A percentile compares a stretch with the other conserved stretches of the same genome.
phyloP scores from a whole-genome alignment of 495 filamentous ascomycete species.

The Talaromyces wortmannii region DNA sequence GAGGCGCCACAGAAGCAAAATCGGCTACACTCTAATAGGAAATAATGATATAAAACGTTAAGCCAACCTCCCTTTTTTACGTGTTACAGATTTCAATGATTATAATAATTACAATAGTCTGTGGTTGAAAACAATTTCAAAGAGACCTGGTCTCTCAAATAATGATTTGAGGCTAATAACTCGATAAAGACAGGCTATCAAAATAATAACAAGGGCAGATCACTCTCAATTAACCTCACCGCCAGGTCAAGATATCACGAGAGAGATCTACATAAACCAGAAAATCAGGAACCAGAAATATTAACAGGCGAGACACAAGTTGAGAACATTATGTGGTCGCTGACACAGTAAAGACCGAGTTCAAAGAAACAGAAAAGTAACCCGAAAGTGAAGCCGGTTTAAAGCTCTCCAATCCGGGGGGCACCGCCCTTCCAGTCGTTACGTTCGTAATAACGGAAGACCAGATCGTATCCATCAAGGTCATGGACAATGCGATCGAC shows the following conservation, averaged over 20 bases:
- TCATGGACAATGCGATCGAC: conserved; percentile 96
- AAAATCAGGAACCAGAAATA: neutral
- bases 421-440: conserved; percentile 81
- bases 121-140: too few species aligned
- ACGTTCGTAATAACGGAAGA: conserved; percentile 95
- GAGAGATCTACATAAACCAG: neutral
- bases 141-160: too few species aligned
- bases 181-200: neutral
- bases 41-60: neutral
- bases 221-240: neutral
- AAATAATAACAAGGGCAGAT: conserved; percentile 3
- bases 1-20: neutral
- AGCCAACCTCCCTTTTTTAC: too few species aligned
- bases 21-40: neutral
- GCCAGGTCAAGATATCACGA: neutral
- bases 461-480: conserved; percentile 92
- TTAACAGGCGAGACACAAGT: neutral
- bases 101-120: too few species aligned
- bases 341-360: neutral
- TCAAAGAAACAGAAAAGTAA: neutral
- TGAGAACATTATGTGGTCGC: neutral
- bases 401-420: conserved; percentile 61
- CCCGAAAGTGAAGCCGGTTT: neutral
- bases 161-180: too few species aligned
- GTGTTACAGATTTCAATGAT: too few species aligned